Evolutionary conservation across 768 basidiomycete genomes (phyloP).

Genomic region (Pleurotus pulmonarius): DNA sequence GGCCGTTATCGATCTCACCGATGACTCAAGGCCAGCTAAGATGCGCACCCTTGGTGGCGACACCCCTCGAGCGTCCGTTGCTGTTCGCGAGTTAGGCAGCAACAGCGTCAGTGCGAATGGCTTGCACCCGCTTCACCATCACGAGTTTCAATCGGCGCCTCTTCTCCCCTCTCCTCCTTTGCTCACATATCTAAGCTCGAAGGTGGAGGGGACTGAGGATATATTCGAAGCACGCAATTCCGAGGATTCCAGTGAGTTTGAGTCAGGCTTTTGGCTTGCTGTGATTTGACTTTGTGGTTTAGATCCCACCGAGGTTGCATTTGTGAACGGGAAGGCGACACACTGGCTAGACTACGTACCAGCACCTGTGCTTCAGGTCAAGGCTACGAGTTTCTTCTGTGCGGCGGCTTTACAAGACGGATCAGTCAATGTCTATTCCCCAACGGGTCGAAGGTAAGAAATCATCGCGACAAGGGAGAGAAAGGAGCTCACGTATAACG

Average conservation of each 20-base stretch:
- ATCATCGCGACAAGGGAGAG: slow-evolving; percentile 2
- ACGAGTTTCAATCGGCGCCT: slow-evolving; percentile 16
- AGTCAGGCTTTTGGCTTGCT: slow-evolving; percentile 1
- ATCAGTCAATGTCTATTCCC: slow-evolving; percentile 78
- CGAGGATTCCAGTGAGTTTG: slow-evolving; percentile 52
- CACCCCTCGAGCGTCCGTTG: slow-evolving; percentile 42
- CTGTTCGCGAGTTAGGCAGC: slow-evolving; percentile 51
- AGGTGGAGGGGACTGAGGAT: slow-evolving; percentile 65
- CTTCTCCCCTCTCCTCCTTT: slow-evolving; percentile 56
- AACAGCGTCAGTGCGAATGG: neutral
- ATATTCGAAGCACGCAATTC: slow-evolving; percentile 78
- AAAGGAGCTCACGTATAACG: neutral
- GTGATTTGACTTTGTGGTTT: slow-evolving; percentile 4
- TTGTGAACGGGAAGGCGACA: slow-evolving; percentile 60
- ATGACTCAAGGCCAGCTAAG: slow-evolving; percentile 31
- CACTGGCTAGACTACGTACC: slow-evolving; percentile 91
- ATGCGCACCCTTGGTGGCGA: slow-evolving; percentile 70
- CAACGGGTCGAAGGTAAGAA: slow-evolving; percentile 74
- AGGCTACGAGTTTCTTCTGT: slow-evolving; percentile 62
- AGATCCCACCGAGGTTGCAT: slow-evolving; percentile 70
- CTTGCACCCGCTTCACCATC: neutral
- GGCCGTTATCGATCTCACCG: slow-evolving; percentile 33
- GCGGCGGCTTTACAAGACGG: slow-evolving; percentile 82
- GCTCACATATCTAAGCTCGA: slow-evolving; percentile 54
- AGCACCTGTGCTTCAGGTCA: slow-evolving; percentile 62